Conservation (phyloP, 2,329 filamentous ascomycete genomes). For the Trichophyton simii region DNA sequence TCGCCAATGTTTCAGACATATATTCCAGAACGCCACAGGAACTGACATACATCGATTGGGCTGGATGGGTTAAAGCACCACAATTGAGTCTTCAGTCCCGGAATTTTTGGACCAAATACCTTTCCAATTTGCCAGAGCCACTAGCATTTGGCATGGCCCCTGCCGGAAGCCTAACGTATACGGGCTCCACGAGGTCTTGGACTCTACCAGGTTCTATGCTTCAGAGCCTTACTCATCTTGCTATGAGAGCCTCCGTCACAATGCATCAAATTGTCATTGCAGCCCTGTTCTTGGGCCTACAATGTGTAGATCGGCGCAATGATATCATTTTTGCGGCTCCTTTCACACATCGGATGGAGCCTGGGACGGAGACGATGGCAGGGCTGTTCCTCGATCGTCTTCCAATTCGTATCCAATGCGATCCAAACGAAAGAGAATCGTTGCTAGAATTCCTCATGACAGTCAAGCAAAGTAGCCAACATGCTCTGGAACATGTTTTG, state of each 20-base stretch:
- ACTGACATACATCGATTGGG: background rate
- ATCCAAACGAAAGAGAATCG: background rate
- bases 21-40: background rate
- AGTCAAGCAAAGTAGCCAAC: background rate
- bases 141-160: background rate
- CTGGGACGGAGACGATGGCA: background rate
- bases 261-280: conserved; percentile 1
- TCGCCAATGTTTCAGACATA: background rate
- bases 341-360: conserved; percentile 1
- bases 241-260: background rate
- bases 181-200: background rate
- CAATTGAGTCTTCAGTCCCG: background rate
- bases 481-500: background rate
- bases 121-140: background rate
- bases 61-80: background rate
- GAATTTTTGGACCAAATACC: background rate
- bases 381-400: conserved; percentile 4
- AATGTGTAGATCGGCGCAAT: conserved; percentile 1
- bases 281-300: background rate
- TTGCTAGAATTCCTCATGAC: background rate
- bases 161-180: background rate
- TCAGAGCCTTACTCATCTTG: background rate
- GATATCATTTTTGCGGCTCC: conserved; percentile 1
- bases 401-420: conserved; percentile 6
- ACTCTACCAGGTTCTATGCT: background rate